Evolutionary conservation across 2,329 filamentous ascomycete species (phyloP).

Genomic region (Ophiocordyceps camponoti-rufipedis): DNA sequence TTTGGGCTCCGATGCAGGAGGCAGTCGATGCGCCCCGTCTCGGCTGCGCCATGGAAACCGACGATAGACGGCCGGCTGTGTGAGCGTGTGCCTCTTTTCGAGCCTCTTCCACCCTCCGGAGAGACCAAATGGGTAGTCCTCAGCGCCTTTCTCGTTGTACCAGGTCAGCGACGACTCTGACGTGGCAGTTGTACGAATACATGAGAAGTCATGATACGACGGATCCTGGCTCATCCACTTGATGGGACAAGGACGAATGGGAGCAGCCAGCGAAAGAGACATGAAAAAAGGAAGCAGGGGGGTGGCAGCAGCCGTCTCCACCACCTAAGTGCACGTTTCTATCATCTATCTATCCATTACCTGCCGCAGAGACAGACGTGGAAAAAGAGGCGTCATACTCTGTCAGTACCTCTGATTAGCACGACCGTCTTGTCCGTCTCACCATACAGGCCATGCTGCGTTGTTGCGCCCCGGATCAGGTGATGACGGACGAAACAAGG

Average conservation of each 20-base stretch:
- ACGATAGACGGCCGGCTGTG: neutral
- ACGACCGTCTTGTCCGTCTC: no score
- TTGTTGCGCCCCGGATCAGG: no score
- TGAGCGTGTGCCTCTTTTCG: neutral
- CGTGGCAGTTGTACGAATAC: neutral
- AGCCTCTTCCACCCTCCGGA: neutral
- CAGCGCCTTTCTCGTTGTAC: neutral
- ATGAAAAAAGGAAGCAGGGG: neutral
- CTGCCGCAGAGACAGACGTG: no score
- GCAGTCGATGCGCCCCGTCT: neutral
- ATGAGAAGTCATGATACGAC: neutral
- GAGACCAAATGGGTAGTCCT: no score
- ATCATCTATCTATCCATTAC: no score
- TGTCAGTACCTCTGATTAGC: no score
- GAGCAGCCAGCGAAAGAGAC: neutral
- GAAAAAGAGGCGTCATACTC: no score
- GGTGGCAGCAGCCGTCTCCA: neutral
- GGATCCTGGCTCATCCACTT: neutral
- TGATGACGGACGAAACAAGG: no score
- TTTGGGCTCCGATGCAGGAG: neutral
- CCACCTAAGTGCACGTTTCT: neutral
- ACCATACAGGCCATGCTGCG: no score
- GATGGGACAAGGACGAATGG: neutral
- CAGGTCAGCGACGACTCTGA: neutral
- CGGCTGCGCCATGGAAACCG: neutral